phyloP scores from a whole-genome alignment of 2,329 filamentous ascomycete species.

The Seiridium cupressi region DNA sequence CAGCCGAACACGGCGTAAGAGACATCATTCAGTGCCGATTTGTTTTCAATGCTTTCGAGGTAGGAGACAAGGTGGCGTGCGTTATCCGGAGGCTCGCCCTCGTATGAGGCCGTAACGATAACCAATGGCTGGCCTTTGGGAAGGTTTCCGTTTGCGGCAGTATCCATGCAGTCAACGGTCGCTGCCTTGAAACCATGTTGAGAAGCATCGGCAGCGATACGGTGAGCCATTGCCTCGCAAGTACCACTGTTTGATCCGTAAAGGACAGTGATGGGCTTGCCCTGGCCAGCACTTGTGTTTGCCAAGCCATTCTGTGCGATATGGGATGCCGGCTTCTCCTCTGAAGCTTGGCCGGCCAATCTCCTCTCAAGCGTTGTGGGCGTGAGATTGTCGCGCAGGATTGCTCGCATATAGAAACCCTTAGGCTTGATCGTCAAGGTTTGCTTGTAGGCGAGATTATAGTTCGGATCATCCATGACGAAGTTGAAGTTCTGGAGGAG shows the following conservation, averaged over 20 bases:
- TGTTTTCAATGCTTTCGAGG: conserved; percentile 41
- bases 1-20: conserved; percentile 58
- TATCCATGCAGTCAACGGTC: conserved; percentile 44
- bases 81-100: conserved; percentile 57
- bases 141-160: conserved; percentile 46
- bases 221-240: conserved; percentile 53
- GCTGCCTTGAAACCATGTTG: conserved; percentile 44
- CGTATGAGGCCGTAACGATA: conserved; percentile 55
- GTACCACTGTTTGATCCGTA: conserved; percentile 60
- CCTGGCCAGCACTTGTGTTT: conserved; percentile 8
- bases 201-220: conserved; percentile 44
- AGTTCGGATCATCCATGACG: conserved; percentile 52
- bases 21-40: conserved; percentile 38
- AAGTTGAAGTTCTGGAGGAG: conserved; percentile 63
- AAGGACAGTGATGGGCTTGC: conserved; percentile 46
- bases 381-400: conserved; percentile 43
- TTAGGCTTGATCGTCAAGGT: conserved; percentile 64
- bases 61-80: conserved; percentile 54
- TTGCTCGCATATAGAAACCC: conserved; percentile 60
- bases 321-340: conserved; percentile 16
- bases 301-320: conserved; percentile 4
- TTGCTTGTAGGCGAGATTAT: conserved; percentile 49
- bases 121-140: conserved; percentile 47
- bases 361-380: conserved; percentile 23
- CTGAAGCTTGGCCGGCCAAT: conserved; percentile 11